phyloP scores from a whole-genome alignment of 1,139 yeast genomes.

The Diutina mesorugosa region DNA sequence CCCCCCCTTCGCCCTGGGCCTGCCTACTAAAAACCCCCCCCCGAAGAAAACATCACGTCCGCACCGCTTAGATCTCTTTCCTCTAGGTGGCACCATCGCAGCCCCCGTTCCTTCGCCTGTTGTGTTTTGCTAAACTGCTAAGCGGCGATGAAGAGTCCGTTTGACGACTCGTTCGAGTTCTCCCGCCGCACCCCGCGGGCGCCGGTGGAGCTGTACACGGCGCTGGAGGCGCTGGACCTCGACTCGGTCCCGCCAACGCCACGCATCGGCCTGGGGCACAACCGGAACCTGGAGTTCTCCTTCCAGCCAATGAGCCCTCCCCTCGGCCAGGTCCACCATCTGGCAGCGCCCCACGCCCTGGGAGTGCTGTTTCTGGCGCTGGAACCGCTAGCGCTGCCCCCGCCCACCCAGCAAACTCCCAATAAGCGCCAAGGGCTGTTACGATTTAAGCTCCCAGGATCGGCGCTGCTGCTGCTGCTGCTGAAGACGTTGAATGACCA shows the following conservation, averaged over 20 bases:
- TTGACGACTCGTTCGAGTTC: background rate
- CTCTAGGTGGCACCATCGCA: background rate
- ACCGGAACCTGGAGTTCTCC: background rate
- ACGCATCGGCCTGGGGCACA: background rate
- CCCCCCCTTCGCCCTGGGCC: background rate
- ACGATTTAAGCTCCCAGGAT: background rate
- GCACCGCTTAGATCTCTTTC: background rate
- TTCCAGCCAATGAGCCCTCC: background rate
- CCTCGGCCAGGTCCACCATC: background rate
- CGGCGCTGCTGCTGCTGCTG: slow-evolving; percentile 1
- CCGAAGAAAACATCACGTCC: background rate
- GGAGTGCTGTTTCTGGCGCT: background rate
- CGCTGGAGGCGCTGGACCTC: slow-evolving; percentile 1
- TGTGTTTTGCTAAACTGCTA: no score
- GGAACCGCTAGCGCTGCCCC: background rate
- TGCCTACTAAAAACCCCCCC: background rate
- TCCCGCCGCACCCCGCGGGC: background rate
- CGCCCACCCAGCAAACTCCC: background rate
- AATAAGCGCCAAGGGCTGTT: background rate
- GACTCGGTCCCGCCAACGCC: background rate
- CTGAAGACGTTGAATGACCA: background rate
- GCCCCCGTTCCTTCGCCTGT: background rate
- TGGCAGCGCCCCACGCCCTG: background rate
- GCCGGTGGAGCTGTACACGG: background rate
- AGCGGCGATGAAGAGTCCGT: slow-evolving; percentile 1